Evolutionary conservation across 306 rosid species (phyloP), one percentile per base, ranked within the genome.

Genomic region (Gastrolobium bilobum): DNA sequence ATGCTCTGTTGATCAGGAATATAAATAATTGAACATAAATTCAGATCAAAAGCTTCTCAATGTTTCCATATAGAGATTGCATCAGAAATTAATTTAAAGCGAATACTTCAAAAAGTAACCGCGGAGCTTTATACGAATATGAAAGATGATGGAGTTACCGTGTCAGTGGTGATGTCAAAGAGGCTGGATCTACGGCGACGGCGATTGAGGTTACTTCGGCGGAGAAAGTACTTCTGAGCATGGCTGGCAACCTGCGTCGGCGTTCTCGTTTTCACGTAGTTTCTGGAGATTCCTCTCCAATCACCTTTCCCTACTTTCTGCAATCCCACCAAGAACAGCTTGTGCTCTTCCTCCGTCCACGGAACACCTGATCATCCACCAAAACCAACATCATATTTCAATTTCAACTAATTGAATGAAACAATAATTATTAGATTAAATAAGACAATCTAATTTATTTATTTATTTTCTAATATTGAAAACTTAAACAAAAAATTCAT

Each of bases 181-280:
- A 96, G 98, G 81, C 99, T 96, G 70, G 99, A 93, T 89, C 99
- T 88, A 73, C 99, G 99, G 86, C 99, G 99, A 26, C 99, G 96
- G 92, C 99, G 98, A 67, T 93, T 96, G 76, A 87, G 90, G 44
- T 96, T 96, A 85, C 81, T 90, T 42, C 97, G 93, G 47, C 99
- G 94, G 76, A 96, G 98, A 81, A 88, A 96, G 89, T 96, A 96
- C 29, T 96, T 96, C 80, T 96, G 99, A 78, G 99, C 99, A 76
- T 96, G 99, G 50, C 99, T 96, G 0, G 99, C 99, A 3, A 96
- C 99, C 90, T 96, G 99, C 5, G 99, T 96, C 1, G 99, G 99
- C 0, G 99, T 96, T 72, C 99, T 87, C 34, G 98, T 96, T 86
- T 93, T 96, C n/a, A 96, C 99, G 37, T 91, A 96, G 88, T 91